These are phyloP conservation scores for Leptographium flavum DNA, from an alignment of 2,329 filamentous ascomycete species.

Conservation along the genomic window DNA sequence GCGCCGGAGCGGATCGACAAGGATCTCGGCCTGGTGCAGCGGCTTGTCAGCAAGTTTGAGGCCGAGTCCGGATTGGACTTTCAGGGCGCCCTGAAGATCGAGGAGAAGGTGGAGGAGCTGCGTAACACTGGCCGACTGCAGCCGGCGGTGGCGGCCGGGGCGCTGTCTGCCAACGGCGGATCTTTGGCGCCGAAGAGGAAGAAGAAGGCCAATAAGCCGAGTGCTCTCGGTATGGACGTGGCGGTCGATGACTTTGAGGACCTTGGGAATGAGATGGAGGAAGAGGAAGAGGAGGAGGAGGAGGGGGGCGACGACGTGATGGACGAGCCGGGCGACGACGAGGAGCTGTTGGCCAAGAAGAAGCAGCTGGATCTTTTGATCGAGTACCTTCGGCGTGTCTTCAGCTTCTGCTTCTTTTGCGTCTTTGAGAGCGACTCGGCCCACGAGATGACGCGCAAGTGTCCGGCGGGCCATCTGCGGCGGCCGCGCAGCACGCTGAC, in stretches of 20 bases:
- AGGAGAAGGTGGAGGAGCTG: constrained; percentile 74
- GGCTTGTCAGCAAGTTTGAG: constrained; percentile 74
- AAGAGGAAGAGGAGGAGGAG: constrained; percentile 59
- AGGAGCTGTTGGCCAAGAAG: constrained; percentile 82
- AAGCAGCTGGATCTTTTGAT: constrained; percentile 93
- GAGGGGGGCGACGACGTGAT: constrained; percentile 70
- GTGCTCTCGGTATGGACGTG: constrained; percentile 45
- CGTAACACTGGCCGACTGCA: constrained; percentile 64
- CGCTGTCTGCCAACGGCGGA: background rate
- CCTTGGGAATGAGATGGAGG: constrained; percentile 47
- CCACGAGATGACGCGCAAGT: constrained; percentile 90
- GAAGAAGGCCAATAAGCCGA: constrained; percentile 42
- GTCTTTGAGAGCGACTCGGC: constrained; percentile 97
- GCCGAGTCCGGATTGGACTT: constrained; percentile 64
- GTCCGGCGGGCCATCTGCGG: constrained; percentile 90
- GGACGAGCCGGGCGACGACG: constrained; percentile 76
- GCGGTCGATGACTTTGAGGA: constrained; percentile 51
- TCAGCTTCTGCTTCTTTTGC: constrained; percentile 99
- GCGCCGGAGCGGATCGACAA: constrained; percentile 86
- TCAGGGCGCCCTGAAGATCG: constrained; percentile 66
- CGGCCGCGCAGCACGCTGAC: constrained; percentile 78
- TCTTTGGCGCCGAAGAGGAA: background rate
- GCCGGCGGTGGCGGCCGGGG: constrained; percentile 29
- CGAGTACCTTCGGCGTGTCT: constrained; percentile 90
- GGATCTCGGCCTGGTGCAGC: constrained; percentile 69